These are phyloP conservation scores for Ogataea methylovora DNA, from an alignment of 805 yeast genomes.

Conservation along the genomic window DNA sequence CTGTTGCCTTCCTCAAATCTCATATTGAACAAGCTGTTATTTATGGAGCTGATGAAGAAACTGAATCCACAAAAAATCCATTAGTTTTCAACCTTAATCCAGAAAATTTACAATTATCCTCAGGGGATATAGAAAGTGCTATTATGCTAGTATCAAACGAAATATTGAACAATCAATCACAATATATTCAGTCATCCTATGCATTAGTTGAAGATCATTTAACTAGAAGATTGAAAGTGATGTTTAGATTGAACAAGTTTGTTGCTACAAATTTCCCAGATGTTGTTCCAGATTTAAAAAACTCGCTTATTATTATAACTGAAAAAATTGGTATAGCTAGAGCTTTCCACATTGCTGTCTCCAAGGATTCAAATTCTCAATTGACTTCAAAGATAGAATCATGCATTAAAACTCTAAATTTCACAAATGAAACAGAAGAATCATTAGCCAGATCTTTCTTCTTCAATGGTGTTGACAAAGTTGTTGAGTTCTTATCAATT, in stretches of 20 bases:
- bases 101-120: conserved; percentile 30
- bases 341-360: too few species aligned
- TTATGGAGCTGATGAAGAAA: conserved; percentile 27
- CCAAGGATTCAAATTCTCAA: too few species aligned
- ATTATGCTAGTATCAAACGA: conserved; percentile 44
- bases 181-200: conserved; percentile 46
- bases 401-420: too few species aligned
- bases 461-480: neutral
- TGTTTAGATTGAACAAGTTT: conserved; percentile 14
- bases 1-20: conserved; percentile 42
- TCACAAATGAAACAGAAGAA: too few species aligned
- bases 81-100: conserved; percentile 21
- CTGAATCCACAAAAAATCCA: conserved; percentile 2
- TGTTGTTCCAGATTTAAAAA: conserved; percentile 1
- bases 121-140: conserved; percentile 42
- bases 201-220: conserved; percentile 47
- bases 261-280: conserved; percentile 13
- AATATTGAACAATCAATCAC: conserved; percentile 47
- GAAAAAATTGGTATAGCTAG: too few species aligned
- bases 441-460: neutral
- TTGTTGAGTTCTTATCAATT: conserved; percentile 4
- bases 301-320: too few species aligned
- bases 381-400: too few species aligned
- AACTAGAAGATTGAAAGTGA: conserved; percentile 32
- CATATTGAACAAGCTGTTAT: conserved; percentile 83